phyloP scores from a whole-genome alignment of 192 early-diverging fungal genomes.

The Umbelopsis ramanniana region DNA sequence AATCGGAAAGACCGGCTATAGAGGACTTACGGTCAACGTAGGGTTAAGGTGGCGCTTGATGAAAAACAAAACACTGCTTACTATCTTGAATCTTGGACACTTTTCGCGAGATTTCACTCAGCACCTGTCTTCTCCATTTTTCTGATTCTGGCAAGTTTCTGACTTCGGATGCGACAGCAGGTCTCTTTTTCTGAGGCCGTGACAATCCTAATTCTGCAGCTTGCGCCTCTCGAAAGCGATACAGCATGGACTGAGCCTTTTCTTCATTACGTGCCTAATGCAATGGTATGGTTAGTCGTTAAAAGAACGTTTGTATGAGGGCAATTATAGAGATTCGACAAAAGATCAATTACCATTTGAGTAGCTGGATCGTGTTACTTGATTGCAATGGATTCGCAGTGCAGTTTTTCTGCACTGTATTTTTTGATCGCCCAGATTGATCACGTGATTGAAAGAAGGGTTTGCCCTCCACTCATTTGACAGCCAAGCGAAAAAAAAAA shows the following conservation, averaged over 20 bases:
- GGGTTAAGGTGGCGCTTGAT: background rate
- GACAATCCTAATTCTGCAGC: constrained; percentile 76
- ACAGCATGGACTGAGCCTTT: constrained; percentile 98
- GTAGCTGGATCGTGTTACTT: too few species aligned
- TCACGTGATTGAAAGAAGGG: too few species aligned
- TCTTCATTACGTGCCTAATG: constrained; percentile 93
- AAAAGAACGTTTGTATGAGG: too few species aligned
- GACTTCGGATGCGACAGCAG: constrained; percentile 73
- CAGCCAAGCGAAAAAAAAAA: too few species aligned
- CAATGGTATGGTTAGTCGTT: background rate
- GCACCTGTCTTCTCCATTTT: constrained; percentile 87
- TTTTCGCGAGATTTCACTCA: constrained; percentile 87
- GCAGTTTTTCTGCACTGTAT: too few species aligned
- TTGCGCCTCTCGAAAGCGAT: constrained; percentile 96
- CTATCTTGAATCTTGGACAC: constrained; percentile 92
- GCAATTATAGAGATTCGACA: too few species aligned
- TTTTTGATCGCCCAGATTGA: too few species aligned
- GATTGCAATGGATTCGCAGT: too few species aligned
- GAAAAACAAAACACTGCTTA: constrained; percentile 39
- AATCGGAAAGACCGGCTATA: constrained; percentile 81
- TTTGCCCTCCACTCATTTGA: too few species aligned
- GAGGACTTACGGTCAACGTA: background rate
- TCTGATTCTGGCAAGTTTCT: constrained; percentile 80
- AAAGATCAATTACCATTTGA: too few species aligned
- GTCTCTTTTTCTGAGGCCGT: constrained; percentile 64